Evolutionary conservation across 2,329 filamentous ascomycete species (phyloP), one percentile per base, ranked within the genome.

Genomic region (Curvularia hawaiiensis): DNA sequence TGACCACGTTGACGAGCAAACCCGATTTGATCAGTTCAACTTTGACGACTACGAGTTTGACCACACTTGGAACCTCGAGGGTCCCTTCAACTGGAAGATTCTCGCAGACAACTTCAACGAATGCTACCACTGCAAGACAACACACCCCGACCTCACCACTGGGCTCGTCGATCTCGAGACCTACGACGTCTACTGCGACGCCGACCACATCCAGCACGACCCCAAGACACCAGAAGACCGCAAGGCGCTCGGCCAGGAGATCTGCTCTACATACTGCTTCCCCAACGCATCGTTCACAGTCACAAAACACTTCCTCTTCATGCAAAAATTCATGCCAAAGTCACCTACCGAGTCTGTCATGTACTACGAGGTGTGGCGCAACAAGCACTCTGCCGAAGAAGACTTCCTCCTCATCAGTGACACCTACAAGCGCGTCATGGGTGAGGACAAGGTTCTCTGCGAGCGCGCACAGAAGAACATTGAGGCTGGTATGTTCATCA

Each of bases 401-500:
- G 82, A 86, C 57, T 88, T 88, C 68, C 73, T 79, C 14, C 73
- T 78, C 51, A 84, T 88, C 72, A 82, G 80, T 70, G 74, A 83
- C 45, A 84, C 88, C 65, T 88, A 88, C 78, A 85, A 85, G 73
- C 82, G 83, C 39, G 82, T 89, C 72, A 84, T 88, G 83, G 79
- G 80, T 1, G 86, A 89, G 72, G 86, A 89, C 76, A 88, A 88
- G 67, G 78, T 82, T 9, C 82, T 89, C 26, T 88, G 86, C 76
- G 77, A 81, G 63, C 80, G 79, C 12, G 81, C 84, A 1, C 86
- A 88, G 68, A 80, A 79, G 70, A 88, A 89, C 70, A 79, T 88
- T 64, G 84, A 85, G 69, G 79, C 83, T 0, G 85, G 85, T 8
- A 79, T 88, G 50, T 88, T 87, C 58, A 76, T 86, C 69, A 88